Evolutionary conservation across 768 basidiomycete genomes (phyloP), one percentile per base, ranked within the genome.

Genomic region (Lactifluus subvellereus): DNA sequence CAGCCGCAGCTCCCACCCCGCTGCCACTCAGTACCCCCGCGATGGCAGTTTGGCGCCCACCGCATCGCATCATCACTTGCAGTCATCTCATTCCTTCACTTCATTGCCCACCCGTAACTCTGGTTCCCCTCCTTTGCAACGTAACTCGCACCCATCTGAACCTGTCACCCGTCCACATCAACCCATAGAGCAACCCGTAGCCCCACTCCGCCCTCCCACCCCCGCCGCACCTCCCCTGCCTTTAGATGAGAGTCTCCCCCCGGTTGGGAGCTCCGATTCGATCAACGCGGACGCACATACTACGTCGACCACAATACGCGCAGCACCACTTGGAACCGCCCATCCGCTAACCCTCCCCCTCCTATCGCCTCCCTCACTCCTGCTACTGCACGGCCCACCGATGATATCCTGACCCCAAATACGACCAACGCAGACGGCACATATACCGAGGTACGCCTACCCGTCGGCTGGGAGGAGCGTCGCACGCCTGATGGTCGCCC

Each of bases 381-480:
- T 52, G 38, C 72, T 72, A 30, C 42, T 1, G 14, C 48, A 20
- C 47, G 40, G 2, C 9, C 47, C 9, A 20, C 56, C n/a, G 61
- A 65, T 14, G 52, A 55, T 13, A 6, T 64, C 5, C 43, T 49
- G 49, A 40, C 52, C 13, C 56, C 71, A 27, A 64, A 68, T 43
- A 57, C 69, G 20, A 54, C 70, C 7, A 69, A 62, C 22, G 49
- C 65, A 14, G 69, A 77, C 38, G 67, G 71, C 4, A 70, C 67
- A 3, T 85, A 85, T 68, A 77, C 79, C 1, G 85, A 86, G 67
- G 78, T 87, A 10, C 91, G 89, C 10, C 77, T 96, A 9, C 93
- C 93, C 0, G 81, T 88, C 7, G 93, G 93, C 20, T 96, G 94
- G 93, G 94, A 95, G 74, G 93, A 94, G 71, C 84, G 93, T 51